Conservation (phyloP, 768 basidiomycete species). For the Serpula lacrymans region DNA sequence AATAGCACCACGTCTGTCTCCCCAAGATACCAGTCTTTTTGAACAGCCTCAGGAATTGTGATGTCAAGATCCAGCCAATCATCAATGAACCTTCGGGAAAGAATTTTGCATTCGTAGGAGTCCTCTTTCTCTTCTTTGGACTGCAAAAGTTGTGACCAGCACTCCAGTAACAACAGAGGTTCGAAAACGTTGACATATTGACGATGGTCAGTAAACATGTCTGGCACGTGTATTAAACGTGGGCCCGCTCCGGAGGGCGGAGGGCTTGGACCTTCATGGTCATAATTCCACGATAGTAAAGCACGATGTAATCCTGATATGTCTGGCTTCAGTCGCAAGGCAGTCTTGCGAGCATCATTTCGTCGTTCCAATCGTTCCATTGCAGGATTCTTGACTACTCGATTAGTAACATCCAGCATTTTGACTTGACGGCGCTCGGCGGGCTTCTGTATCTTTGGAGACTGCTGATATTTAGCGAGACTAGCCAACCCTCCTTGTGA, state of each 20-base stretch:
- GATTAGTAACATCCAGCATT: constrained; percentile 51
- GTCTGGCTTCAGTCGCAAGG: constrained; percentile 78
- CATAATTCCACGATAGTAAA: constrained; percentile 86
- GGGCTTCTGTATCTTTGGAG: constrained; percentile 56
- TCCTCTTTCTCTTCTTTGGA: constrained; percentile 67
- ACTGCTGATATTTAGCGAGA: constrained; percentile 58
- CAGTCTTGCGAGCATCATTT: constrained; percentile 57
- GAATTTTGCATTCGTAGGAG: constrained; percentile 58
- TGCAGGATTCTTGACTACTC: constrained; percentile 36
- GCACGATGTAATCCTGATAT: constrained; percentile 71
- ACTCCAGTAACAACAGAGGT: constrained; percentile 82
- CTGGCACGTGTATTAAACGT: constrained; percentile 48
- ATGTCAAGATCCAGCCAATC: constrained; percentile 82
- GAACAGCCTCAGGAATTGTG: constrained; percentile 52
- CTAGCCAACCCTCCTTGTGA: constrained; percentile 45
- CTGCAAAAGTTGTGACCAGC: constrained; percentile 84
- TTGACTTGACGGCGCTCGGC: constrained; percentile 61
- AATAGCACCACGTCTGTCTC: constrained; percentile 89
- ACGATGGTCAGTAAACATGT: constrained; percentile 56
- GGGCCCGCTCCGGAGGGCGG: constrained; percentile 42
- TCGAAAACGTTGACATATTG: constrained; percentile 78
- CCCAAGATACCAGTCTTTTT: constrained; percentile 68
- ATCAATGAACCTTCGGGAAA: constrained; percentile 67
- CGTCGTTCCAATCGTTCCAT: constrained; percentile 51
- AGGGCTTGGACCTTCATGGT: constrained; percentile 59